Conservation (phyloP, 805 yeast genomes). For the Saturnispora mendoncae region DNA sequence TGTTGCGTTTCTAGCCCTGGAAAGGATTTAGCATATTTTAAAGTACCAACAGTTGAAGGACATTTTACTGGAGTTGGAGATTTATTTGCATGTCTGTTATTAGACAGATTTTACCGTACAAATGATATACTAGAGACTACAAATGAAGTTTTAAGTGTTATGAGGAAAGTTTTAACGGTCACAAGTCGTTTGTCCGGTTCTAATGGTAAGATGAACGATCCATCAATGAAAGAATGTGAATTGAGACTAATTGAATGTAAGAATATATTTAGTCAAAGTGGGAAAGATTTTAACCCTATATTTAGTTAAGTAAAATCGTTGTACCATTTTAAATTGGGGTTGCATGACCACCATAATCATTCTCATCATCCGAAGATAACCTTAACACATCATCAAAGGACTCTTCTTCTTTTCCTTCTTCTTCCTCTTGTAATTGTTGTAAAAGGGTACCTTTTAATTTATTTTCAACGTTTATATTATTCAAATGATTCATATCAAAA, state of each 20-base stretch:
- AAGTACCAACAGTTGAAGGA: constrained; percentile 56
- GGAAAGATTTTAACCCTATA: constrained; percentile 3
- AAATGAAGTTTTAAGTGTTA: constrained; percentile 47
- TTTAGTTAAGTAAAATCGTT: neutral
- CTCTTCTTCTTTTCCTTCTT: constrained; percentile 8
- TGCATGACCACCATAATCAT: constrained; percentile 23
- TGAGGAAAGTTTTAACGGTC: constrained; percentile 41
- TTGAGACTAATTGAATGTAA: constrained; percentile 56
- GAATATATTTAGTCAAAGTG: constrained; percentile 24
- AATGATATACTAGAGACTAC: constrained; percentile 30
- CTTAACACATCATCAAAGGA: neutral
- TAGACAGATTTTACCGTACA: constrained; percentile 46
- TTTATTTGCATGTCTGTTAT: constrained; percentile 67
- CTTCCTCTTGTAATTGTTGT: constrained; percentile 12
- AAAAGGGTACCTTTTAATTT: constrained; percentile 8
- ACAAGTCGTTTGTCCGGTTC: constrained; percentile 35
- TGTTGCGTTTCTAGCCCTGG: constrained; percentile 36
- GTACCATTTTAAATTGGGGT: constrained; percentile 7
- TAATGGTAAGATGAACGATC: constrained; percentile 47
- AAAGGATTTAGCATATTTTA: constrained; percentile 28
- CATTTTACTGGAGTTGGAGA: constrained; percentile 97
- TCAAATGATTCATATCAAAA: constrained; percentile 10
- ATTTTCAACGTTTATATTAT: constrained; percentile 8
- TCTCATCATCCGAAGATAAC: constrained; percentile 13
- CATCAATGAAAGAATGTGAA: constrained; percentile 65